These are phyloP conservation scores for Dispira parvispora DNA, from an alignment of 192 early-diverging fungal genomes.

Conservation along the genomic window DNA sequence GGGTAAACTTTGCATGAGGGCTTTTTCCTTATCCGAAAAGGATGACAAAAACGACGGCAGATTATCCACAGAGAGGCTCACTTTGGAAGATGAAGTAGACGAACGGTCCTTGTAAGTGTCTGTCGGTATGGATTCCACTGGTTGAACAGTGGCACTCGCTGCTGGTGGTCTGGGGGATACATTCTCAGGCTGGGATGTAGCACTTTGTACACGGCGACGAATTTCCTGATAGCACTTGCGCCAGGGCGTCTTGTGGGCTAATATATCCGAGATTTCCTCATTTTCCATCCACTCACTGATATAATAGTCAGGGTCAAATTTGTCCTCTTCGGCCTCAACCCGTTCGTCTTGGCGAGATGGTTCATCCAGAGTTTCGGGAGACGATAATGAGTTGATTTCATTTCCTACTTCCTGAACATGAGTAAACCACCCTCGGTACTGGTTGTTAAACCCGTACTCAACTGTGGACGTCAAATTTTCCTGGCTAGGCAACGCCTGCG, in stretches of 20 bases:
- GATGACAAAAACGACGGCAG: slow-evolving; percentile 12
- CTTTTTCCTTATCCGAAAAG: slow-evolving; percentile 54
- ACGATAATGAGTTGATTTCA: slow-evolving; percentile 43
- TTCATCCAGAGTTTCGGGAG: slow-evolving; percentile 30
- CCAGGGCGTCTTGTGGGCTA: slow-evolving; percentile 1
- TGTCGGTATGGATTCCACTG: too few species aligned
- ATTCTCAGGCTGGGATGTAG: too few species aligned
- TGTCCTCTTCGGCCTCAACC: slow-evolving; percentile 51
- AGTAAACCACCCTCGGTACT: slow-evolving; percentile 57
- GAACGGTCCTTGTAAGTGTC: too few species aligned
- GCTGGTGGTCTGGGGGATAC: too few species aligned
- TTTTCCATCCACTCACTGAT: slow-evolving; percentile 29
- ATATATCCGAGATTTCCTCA: not conserved
- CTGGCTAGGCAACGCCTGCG: slow-evolving; percentile 42
- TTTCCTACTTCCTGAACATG: slow-evolving; percentile 56
- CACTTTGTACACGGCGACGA: not conserved
- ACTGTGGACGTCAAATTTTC: slow-evolving; percentile 16
- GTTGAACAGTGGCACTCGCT: too few species aligned
- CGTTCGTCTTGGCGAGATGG: slow-evolving; percentile 39
- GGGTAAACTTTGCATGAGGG: slow-evolving; percentile 57
- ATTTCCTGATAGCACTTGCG: not conserved
- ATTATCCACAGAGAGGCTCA: slow-evolving; percentile 17
- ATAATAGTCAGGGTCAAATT: slow-evolving; percentile 89
- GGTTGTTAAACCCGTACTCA: slow-evolving; percentile 83
- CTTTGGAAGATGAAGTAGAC: slow-evolving; percentile 1